These are phyloP conservation scores for Mucuna pruriens DNA, from an alignment of 306 rosid species.

Conservation along the genomic window DNA sequence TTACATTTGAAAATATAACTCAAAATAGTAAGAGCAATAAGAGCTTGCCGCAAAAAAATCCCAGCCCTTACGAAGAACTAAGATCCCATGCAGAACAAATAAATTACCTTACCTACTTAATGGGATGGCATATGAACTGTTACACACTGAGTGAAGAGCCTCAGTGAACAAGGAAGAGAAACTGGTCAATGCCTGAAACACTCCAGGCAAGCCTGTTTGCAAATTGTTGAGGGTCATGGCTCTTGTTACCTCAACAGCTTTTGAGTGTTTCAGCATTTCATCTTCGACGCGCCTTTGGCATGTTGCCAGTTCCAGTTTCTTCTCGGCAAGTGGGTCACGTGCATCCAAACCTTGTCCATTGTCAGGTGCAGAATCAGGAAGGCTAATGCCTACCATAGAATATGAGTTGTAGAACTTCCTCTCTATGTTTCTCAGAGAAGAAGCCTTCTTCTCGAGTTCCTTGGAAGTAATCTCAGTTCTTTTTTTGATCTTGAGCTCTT, in stretches of 20 bases:
- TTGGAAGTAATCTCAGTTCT: slow-evolving; percentile 80
- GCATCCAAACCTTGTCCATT: slow-evolving; percentile 79
- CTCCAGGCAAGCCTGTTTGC: slow-evolving; percentile 98
- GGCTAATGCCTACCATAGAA: slow-evolving; percentile 96
- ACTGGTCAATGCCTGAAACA: slow-evolving; percentile 90
- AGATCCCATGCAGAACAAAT: slow-evolving; percentile 44
- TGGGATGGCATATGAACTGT: slow-evolving; percentile 81
- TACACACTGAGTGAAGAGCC: slow-evolving; percentile 81
- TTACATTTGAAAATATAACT: slow-evolving; percentile 61
- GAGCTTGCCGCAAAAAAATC: slow-evolving; percentile 50
- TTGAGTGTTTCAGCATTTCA: slow-evolving; percentile 85
- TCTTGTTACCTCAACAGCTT: slow-evolving; percentile 89
- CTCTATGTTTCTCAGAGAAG: slow-evolving; percentile 75
- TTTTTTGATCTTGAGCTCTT: slow-evolving; percentile 82
- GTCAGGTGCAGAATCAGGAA: slow-evolving; percentile 76
- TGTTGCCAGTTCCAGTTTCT: slow-evolving; percentile 74
- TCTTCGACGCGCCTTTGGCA: slow-evolving; percentile 96
- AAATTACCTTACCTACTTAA: slow-evolving; percentile 55
- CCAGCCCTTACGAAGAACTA: slow-evolving; percentile 55
- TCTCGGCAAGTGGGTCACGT: slow-evolving; percentile 90
- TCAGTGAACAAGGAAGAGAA: slow-evolving; percentile 86
- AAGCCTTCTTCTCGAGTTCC: slow-evolving; percentile 92
- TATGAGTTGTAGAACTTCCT: slow-evolving; percentile 90
- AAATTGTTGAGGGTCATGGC: slow-evolving; percentile 94
- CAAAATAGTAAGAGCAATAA: slow-evolving; percentile 46